These are phyloP conservation scores for Irpex sp. DNA, from an alignment of 1,284 basidiomycete species.

Conservation along the genomic window DNA sequence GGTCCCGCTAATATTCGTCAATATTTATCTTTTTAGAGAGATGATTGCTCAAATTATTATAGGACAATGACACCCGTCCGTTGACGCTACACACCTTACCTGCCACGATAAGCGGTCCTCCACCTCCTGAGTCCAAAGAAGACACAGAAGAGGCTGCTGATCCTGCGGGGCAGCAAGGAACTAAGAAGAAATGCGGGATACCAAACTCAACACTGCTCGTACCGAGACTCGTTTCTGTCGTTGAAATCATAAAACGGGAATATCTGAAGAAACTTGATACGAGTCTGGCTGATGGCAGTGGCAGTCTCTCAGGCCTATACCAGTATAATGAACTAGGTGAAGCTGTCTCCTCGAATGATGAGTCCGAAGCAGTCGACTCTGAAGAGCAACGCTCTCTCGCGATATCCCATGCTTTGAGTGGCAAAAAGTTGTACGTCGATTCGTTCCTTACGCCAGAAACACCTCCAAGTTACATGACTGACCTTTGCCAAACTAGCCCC, in stretches of 20 bases:
- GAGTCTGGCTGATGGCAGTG: constrained; percentile 27
- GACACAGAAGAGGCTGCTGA: not conserved
- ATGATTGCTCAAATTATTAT: constrained; percentile 5
- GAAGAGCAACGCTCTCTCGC: constrained; percentile 34
- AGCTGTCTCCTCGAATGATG: constrained; percentile 23
- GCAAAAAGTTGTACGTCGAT: constrained; percentile 55
- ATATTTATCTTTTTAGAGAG: not conserved
- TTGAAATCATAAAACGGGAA: constrained; percentile 83
- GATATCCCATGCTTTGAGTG: constrained; percentile 35
- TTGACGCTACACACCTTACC: constrained; percentile 71
- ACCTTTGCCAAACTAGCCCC: constrained; percentile 37
- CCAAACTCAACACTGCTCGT: constrained; percentile 43
- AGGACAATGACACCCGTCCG: constrained; percentile 56
- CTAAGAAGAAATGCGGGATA: constrained; percentile 8
- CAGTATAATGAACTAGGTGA: constrained; percentile 79
- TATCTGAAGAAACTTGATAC: constrained; percentile 53
- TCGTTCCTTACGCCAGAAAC: not conserved
- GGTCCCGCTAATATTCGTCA: constrained; percentile 9
- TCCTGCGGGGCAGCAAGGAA: not conserved
- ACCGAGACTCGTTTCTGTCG: constrained; percentile 71
- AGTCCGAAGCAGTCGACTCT: constrained; percentile 14
- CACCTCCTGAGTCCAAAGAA: not conserved
- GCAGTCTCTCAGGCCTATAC: constrained; percentile 49
- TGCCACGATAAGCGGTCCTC: constrained; percentile 15
- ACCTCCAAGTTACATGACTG: constrained; percentile 9